A percentile compares a stretch with the other conserved stretches of the same genome.
phyloP scores from a whole-genome alignment of 2,329 filamentous ascomycete genomes.

The Claviceps citrina region DNA sequence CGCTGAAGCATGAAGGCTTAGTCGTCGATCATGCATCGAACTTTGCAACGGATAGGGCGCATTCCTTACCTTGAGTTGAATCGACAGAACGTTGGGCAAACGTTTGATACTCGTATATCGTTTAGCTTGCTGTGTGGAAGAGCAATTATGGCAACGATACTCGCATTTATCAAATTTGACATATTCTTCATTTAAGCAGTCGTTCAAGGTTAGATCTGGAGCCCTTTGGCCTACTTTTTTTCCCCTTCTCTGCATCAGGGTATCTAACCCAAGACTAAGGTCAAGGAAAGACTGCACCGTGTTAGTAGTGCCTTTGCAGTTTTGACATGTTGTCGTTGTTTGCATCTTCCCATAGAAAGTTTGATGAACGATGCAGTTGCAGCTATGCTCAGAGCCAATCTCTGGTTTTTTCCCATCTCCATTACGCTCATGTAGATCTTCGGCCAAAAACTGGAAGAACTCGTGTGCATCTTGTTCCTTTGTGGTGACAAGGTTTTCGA shows the following conservation, averaged over 20 bases:
- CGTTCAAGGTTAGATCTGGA: constrained; percentile 37
- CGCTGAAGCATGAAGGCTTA: constrained; percentile 21
- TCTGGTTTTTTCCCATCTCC: constrained; percentile 51
- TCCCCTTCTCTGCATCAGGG: constrained; percentile 47
- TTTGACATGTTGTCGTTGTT: constrained; percentile 79
- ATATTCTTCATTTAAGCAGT: constrained; percentile 74
- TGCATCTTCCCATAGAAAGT: constrained; percentile 88
- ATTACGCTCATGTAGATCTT: constrained; percentile 76
- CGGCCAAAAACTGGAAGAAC: constrained; percentile 89
- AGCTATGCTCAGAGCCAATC: constrained; percentile 46
- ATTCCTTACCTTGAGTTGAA: constrained; percentile 67
- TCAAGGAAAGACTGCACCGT: constrained; percentile 83
- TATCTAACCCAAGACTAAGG: constrained; percentile 74
- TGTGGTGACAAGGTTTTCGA: constrained; percentile 68
- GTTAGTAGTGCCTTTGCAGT: constrained; percentile 67
- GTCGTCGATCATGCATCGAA: neutral
- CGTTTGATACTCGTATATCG: constrained; percentile 75
- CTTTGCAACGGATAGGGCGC: neutral
- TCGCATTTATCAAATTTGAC: constrained; percentile 76
- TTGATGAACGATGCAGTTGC: constrained; percentile 84
- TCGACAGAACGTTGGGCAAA: constrained; percentile 74
- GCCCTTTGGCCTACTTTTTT: constrained; percentile 37
- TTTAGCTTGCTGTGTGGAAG: constrained; percentile 59
- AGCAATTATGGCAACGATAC: constrained; percentile 74
- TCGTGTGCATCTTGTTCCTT: constrained; percentile 95